Conservation (phyloP, 768 basidiomycete species). For the Podaxis mareebaensis region DNA sequence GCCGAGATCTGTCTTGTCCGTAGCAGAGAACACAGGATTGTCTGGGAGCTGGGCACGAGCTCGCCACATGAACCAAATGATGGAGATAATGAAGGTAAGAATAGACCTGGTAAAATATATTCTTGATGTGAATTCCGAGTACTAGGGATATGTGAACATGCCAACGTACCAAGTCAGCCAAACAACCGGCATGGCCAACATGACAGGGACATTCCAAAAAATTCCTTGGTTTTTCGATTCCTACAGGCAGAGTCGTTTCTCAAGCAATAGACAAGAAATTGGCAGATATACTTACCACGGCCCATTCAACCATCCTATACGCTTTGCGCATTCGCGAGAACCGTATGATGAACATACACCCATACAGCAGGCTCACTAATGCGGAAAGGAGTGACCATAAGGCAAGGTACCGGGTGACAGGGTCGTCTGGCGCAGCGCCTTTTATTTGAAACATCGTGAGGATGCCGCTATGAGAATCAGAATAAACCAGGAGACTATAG, state of each 20-base stretch:
- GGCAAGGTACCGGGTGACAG: constrained; percentile 54
- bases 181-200: constrained; percentile 60
- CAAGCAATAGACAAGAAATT: neutral
- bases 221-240: constrained; percentile 11
- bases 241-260: constrained; percentile 41
- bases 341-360: constrained; percentile 60
- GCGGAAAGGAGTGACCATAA: constrained; percentile 57
- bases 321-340: constrained; percentile 64
- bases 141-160: neutral
- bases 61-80: constrained; percentile 66
- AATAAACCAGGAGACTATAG: neutral
- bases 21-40: neutral
- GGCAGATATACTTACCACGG: constrained; percentile 37
- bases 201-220: constrained; percentile 63
- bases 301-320: constrained; percentile 60
- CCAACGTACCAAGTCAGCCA: constrained; percentile 56
- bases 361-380: constrained; percentile 58
- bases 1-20: neutral
- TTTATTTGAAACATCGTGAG: constrained; percentile 33
- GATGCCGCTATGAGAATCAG: constrained; percentile 25
- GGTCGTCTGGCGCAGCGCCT: constrained; percentile 41
- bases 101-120: constrained; percentile 50
- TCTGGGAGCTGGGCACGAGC: constrained; percentile 37
- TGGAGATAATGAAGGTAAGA: constrained; percentile 52
- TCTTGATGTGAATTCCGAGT: neutral